These are phyloP conservation scores for Fulvia fulva DNA, from an alignment of 2,329 filamentous ascomycete genomes.

Conservation along the genomic window DNA sequence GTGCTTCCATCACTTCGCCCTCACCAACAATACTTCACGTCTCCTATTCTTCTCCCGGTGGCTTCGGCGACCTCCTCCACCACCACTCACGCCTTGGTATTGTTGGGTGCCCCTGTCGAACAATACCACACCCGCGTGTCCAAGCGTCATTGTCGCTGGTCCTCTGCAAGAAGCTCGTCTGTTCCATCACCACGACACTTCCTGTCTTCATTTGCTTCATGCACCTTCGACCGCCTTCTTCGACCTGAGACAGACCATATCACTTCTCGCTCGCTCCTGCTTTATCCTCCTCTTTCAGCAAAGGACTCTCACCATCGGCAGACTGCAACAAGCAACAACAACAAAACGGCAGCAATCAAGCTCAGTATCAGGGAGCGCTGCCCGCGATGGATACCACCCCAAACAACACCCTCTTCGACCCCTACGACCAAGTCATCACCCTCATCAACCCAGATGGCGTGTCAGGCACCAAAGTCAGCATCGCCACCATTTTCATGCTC, in stretches of 20 bases:
- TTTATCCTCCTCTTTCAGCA: constrained; percentile 4
- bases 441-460: constrained; percentile 44
- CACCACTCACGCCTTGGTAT: background rate
- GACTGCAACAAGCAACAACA: constrained; percentile 13
- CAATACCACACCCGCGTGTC: constrained; percentile 10
- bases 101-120: background rate
- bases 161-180: constrained; percentile 18
- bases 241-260: constrained; percentile 13
- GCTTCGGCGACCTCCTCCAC: background rate
- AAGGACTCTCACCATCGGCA: background rate
- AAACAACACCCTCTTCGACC: constrained; percentile 42
- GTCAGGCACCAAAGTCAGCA: constrained; percentile 37
- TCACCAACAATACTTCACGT: background rate
- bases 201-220: constrained; percentile 17
- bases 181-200: constrained; percentile 13
- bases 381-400: background rate
- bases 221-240: constrained; percentile 5
- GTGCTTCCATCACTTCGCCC: background rate
- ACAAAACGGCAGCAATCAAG: constrained; percentile 9
- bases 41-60: background rate
- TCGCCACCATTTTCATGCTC: constrained; percentile 45
- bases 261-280: constrained; percentile 8
- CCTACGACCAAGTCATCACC: constrained; percentile 50
- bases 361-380: constrained; percentile 1
- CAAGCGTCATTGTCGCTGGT: constrained; percentile 15